Base-by-base conservation (phyloP, 2,329 filamentous ascomycete genomes). In the Phialocephala sp. region DNA sequence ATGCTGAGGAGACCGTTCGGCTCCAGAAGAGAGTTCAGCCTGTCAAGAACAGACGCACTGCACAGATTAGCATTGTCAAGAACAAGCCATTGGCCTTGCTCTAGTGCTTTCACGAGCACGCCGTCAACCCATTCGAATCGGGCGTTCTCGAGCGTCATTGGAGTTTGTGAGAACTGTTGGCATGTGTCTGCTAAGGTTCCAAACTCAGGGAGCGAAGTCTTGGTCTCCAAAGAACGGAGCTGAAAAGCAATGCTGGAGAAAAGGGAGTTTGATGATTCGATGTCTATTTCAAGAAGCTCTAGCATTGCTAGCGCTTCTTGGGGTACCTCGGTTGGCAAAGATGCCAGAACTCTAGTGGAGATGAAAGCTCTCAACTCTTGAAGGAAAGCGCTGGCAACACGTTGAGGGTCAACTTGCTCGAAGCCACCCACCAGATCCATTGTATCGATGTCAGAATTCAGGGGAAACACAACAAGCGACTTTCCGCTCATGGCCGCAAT, bases 361-460 rank as follows among this genome's bases (percentile, higher is more conserved):
- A 91, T 74, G 63, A 84, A 84, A 6, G 79, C 74, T 14, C 81
- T 79, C 14, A 91, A 75, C 57, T 85, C 80, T 32, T 81, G 77
- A 8, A 90, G 75, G 69, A 87, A 82, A n/a, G 82, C 81, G 62
- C 90, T 89, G 4, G 92, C 82, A 67, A 91, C 87, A 63, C 94
- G 86, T 60, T 91, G 84, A 24, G 92, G 88, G 76, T 99, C 95
- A 20, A 92, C 89, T 78, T 99, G 95, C 77, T 99, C 95, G 75
- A 97, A 99, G 0, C 95, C 95, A 74, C 95, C 95, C 64, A 99
- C 92, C 63, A 99, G 87, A 78, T 99, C 95, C 89, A 97, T 97
- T 0, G 94, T 94, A 77, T 99, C 95, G 54, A 97, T 91, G 73
- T 99, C 96, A 8, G 94, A 90, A 75, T 97, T 99, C 79, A 99